A percentile compares a stretch with the other conserved stretches of the same genome.
phyloP scores from a whole-genome alignment of 805 yeast species.

The Candida ovalis region DNA sequence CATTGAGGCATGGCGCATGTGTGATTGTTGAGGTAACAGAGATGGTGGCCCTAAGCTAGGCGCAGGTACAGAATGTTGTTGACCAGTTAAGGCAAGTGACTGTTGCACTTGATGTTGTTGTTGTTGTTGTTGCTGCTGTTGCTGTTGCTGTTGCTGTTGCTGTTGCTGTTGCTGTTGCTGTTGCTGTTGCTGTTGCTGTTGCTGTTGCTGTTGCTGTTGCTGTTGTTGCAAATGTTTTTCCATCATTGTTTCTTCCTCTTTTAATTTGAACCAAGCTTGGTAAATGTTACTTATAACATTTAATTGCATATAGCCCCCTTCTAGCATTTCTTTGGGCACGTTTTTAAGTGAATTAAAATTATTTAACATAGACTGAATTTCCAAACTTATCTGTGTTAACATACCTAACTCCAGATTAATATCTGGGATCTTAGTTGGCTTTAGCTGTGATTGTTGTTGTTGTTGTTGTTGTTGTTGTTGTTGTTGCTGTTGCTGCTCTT shows the following conservation, averaged over 20 bases:
- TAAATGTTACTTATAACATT: constrained; percentile 11
- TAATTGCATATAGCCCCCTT: constrained; percentile 16
- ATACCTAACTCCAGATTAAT: constrained; percentile 14
- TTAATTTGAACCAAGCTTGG: constrained; percentile 15
- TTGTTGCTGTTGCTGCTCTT: not conserved
- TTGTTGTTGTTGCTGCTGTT: constrained; percentile 4
- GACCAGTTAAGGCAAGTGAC: too few relatives aligned
- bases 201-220: not conserved
- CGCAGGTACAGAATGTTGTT: not conserved
- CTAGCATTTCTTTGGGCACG: constrained; percentile 18
- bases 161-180: not conserved
- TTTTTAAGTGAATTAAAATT: constrained; percentile 7
- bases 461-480: not conserved
- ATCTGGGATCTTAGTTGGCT: not conserved
- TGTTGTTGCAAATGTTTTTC: constrained; percentile 1
- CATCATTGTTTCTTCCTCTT: constrained; percentile 11
- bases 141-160: not conserved
- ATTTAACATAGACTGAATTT: constrained; percentile 15
- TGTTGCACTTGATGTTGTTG: constrained; percentile 1
- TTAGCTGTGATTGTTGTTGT: not conserved
- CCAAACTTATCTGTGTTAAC: constrained; percentile 15
- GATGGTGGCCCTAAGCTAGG: not conserved
- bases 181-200: not conserved
- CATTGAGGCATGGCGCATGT: constrained; percentile 5
- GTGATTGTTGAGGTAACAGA: not conserved